phyloP scores from a whole-genome alignment of 176 grass and related monocot species.

The Triticum dicoccoides region DNA sequence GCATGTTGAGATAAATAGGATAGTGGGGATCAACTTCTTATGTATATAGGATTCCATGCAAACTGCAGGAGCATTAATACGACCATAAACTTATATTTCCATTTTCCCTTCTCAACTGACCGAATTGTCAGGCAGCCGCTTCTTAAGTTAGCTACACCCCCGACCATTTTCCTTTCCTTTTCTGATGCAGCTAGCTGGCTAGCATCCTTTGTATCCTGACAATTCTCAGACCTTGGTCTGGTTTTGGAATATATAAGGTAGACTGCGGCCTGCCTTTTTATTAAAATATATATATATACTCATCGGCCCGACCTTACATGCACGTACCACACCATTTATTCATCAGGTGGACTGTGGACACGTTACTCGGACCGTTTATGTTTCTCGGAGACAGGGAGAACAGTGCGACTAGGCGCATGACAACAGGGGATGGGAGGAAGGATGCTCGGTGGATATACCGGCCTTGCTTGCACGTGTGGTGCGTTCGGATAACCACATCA shows the following conservation, averaged over 20 bases:
- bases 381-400: not conserved
- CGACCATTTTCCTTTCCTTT: too few relatives aligned
- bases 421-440: not conserved
- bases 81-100: not conserved
- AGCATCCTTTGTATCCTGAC: too few relatives aligned
- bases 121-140: too few relatives aligned
- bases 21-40: too few relatives aligned
- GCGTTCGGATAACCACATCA: conserved; percentile 6
- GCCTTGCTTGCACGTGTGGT: conserved; percentile 36
- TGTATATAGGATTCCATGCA: not conserved
- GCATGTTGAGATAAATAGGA: too few relatives aligned
- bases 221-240: too few relatives aligned
- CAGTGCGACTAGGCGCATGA: not conserved
- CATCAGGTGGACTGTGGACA: not conserved
- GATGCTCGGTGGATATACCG: conserved; percentile 22
- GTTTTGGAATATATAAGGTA: too few relatives aligned
- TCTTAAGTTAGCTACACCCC: too few relatives aligned
- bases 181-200: too few relatives aligned
- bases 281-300: too few relatives aligned
- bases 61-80: not conserved
- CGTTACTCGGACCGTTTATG: not conserved
- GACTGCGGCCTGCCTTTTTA: too few relatives aligned
- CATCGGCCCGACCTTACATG: not conserved
- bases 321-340: not conserved
- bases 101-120: not conserved